These are phyloP conservation scores for Salvia splendens DNA, from an alignment of 257 asterid genomes.

Conservation along the genomic window DNA sequence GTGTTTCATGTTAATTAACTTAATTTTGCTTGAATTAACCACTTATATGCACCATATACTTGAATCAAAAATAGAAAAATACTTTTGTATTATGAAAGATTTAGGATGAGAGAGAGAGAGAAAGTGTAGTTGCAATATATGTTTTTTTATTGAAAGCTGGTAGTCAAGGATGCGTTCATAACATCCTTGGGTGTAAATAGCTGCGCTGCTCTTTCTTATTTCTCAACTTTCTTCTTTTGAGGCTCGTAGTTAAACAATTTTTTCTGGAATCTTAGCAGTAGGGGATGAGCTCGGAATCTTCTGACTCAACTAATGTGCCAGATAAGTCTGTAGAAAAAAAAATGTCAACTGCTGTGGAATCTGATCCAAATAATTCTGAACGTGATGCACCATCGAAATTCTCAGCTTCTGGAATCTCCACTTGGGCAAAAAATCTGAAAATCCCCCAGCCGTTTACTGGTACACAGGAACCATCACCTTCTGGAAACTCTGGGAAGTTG, in stretches of 20 bases:
- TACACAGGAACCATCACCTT: conserved; percentile 67
- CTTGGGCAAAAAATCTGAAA: conserved; percentile 90
- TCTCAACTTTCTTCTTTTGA: not conserved
- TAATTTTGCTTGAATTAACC: no score
- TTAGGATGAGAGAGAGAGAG: not conserved
- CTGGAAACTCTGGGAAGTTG: conserved; percentile 65
- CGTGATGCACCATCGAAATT: conserved; percentile 56
- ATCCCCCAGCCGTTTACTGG: conserved; percentile 78
- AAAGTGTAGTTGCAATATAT: not conserved
- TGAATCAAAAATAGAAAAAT: no score
- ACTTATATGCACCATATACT: no score
- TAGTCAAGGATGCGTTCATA: not conserved
- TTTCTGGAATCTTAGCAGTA: conserved; percentile 27
- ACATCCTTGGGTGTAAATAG: not conserved
- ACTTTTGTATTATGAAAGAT: no score
- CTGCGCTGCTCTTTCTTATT: not conserved
- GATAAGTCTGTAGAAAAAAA: conserved; percentile 42
- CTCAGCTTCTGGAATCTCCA: conserved; percentile 79
- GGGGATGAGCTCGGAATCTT: conserved; percentile 58
- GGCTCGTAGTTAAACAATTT: conserved; percentile 9
- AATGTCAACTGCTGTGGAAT: conserved; percentile 42
- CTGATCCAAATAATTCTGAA: conserved; percentile 48
- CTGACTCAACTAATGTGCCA: conserved; percentile 46
- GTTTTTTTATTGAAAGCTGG: not conserved
- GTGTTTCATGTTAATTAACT: no score